Percentiles rank a stretch among this genome's conserved stretches.
Conservation (phyloP, 768 basidiomycete genomes). For the Panaeolus cyanescens region DNA sequence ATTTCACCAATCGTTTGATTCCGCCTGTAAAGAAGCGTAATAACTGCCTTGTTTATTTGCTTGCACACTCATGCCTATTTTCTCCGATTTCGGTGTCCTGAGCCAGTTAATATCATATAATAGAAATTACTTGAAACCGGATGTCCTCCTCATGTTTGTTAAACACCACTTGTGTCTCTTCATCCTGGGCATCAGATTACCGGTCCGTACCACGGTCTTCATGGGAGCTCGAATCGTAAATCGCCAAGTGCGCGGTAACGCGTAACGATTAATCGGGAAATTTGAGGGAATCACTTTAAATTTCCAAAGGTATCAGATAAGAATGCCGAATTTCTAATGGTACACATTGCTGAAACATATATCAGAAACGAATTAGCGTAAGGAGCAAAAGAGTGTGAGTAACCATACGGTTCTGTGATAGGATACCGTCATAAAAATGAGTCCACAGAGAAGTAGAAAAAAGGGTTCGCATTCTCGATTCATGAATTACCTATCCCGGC, state of each 20-base stretch:
- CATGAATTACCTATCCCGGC: background rate
- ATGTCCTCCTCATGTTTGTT: slow-evolving; percentile 1
- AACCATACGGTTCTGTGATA: background rate
- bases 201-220: slow-evolving; percentile 1
- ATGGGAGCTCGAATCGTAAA: slow-evolving; percentile 1
- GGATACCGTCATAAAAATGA: background rate
- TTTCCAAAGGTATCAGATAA: background rate
- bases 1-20: background rate
- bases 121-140: background rate
- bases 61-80: slow-evolving; percentile 1
- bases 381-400: background rate
- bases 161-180: background rate
- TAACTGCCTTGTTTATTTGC: slow-evolving; percentile 1
- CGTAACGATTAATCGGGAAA: background rate
- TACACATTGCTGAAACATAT: background rate
- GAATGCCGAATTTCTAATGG: background rate
- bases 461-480: slow-evolving; percentile 2
- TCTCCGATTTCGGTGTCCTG: background rate
- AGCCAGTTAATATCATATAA: background rate
- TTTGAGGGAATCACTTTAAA: background rate
- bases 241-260: slow-evolving; percentile 3
- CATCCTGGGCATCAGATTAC: slow-evolving; percentile 1
- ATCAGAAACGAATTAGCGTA: background rate
- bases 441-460: background rate
- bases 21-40: background rate